Conservation (phyloP, 352 stramenopile species). For the Phytopythium delawarense region DNA sequence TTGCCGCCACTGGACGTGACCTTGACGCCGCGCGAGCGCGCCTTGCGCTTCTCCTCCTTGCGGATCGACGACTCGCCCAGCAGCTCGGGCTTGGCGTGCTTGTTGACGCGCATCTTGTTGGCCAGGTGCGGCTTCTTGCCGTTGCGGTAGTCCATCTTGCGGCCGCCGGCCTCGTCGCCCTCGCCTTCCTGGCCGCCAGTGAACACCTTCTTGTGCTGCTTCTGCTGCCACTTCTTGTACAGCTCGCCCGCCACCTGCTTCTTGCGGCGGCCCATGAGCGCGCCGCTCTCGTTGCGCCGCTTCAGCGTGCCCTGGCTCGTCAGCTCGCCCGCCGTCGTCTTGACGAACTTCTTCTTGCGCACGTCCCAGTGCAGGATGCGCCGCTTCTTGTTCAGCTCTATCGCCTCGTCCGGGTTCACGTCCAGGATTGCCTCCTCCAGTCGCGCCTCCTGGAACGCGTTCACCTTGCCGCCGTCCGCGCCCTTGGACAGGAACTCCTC, state of each 20-base stretch:
- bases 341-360: constrained; percentile 97
- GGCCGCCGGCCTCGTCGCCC: constrained; percentile 32
- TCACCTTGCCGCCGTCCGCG: constrained; percentile 72
- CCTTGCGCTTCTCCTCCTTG: constrained; percentile 85
- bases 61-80: constrained; percentile 75
- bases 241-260: constrained; percentile 89
- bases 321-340: constrained; percentile 90
- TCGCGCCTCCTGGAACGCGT: constrained; percentile 74
- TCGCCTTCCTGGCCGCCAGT: constrained; percentile 70
- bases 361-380: constrained; percentile 98
- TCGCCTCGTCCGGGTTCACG: constrained; percentile 97
- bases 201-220: constrained; percentile 81
- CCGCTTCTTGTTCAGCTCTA: constrained; percentile 97
- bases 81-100: constrained; percentile 75
- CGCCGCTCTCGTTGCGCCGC: constrained; percentile 82
- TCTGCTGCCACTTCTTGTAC: constrained; percentile 94
- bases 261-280: constrained; percentile 53
- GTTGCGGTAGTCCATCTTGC: constrained; percentile 74
- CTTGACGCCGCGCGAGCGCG: constrained; percentile 74
- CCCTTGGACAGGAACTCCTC: constrained; percentile 73
- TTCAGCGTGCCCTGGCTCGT: constrained; percentile 78
- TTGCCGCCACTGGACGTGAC: constrained; percentile 35
- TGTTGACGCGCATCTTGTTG: constrained; percentile 57
- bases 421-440: constrained; percentile 97
- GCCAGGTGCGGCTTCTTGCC: constrained; percentile 64